Evolutionary conservation across 306 rosid species (phyloP).

Genomic region (Dryas alaskensis): DNA sequence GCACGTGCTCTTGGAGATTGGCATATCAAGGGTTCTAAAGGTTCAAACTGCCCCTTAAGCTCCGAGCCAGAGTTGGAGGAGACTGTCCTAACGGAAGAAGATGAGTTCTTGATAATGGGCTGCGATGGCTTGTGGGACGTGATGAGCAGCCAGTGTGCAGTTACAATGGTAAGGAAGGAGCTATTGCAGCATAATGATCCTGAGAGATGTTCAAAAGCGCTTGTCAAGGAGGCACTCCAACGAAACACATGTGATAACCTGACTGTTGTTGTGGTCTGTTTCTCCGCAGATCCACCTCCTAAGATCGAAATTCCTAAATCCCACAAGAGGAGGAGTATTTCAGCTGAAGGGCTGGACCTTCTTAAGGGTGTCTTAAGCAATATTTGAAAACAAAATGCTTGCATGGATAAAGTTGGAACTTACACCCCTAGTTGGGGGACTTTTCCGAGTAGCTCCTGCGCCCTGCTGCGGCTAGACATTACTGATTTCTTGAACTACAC

Average conservation of each 20-base stretch:
- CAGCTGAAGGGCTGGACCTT: slow-evolving; percentile 70
- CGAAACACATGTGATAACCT: slow-evolving; percentile 64
- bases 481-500: slow-evolving; percentile 27
- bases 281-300: slow-evolving; percentile 60
- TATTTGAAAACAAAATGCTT: slow-evolving; percentile 34
- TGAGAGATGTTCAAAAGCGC: slow-evolving; percentile 40
- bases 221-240: slow-evolving; percentile 63
- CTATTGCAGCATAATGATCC: slow-evolving; percentile 66
- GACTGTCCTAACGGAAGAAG: slow-evolving; percentile 47
- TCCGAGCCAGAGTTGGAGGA: slow-evolving; percentile 64
- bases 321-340: slow-evolving; percentile 65
- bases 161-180: slow-evolving; percentile 66
- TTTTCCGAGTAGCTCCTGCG: slow-evolving; percentile 31
- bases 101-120: slow-evolving; percentile 64
- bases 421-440: slow-evolving; percentile 22
- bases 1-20: slow-evolving; percentile 74
- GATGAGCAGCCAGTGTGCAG: slow-evolving; percentile 79
- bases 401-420: slow-evolving; percentile 31
- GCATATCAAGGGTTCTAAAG: slow-evolving; percentile 69
- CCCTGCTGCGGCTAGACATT: slow-evolving; percentile 12
- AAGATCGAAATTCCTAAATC: slow-evolving; percentile 51
- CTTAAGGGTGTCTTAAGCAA: slow-evolving; percentile 61
- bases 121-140: slow-evolving; percentile 83
- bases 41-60: slow-evolving; percentile 57
- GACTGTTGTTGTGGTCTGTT: slow-evolving; percentile 62